These are phyloP conservation scores for Rhizoclosmatium sp. DNA, from an alignment of 192 early-diverging fungal species.

Conservation along the genomic window DNA sequence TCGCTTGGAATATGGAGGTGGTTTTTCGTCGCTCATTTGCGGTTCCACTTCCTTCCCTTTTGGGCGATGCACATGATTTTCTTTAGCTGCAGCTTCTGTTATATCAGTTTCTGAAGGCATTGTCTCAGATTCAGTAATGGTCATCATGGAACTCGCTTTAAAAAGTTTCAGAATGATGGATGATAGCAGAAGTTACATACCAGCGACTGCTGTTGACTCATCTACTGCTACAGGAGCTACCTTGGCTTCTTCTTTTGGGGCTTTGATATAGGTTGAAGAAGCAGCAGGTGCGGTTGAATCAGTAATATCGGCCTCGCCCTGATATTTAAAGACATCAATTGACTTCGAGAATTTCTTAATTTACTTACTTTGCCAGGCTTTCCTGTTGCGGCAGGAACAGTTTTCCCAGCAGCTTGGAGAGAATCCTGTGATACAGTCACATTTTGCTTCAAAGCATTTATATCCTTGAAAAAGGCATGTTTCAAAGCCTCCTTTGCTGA, in stretches of 20 bases:
- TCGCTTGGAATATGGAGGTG: background rate
- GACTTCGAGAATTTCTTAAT: too few species aligned
- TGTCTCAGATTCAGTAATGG: conserved; percentile 1
- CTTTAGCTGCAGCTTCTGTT: background rate
- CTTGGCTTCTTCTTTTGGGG: conserved; percentile 2
- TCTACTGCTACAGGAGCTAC: background rate
- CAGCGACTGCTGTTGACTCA: background rate
- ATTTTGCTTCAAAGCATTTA: conserved; percentile 23
- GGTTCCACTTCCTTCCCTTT: conserved; percentile 31
- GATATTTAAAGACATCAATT: too few species aligned
- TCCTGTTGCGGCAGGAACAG: background rate
- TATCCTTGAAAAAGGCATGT: conserved; percentile 57
- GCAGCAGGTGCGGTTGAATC: conserved; percentile 9
- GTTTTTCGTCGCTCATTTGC: background rate
- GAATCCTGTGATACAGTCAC: conserved; percentile 10
- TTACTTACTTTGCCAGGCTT: background rate
- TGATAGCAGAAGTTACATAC: background rate
- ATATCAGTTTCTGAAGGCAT: background rate
- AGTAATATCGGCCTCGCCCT: background rate
- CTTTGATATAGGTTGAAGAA: background rate
- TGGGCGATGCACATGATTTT: background rate
- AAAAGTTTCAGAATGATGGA: background rate
- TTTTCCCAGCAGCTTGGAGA: conserved; percentile 16
- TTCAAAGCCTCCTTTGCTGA: conserved; percentile 53
- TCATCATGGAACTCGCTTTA: background rate